These are phyloP conservation scores for Aspergillus ostianus DNA, from an alignment of 495 filamentous ascomycete genomes.

Conservation along the genomic window DNA sequence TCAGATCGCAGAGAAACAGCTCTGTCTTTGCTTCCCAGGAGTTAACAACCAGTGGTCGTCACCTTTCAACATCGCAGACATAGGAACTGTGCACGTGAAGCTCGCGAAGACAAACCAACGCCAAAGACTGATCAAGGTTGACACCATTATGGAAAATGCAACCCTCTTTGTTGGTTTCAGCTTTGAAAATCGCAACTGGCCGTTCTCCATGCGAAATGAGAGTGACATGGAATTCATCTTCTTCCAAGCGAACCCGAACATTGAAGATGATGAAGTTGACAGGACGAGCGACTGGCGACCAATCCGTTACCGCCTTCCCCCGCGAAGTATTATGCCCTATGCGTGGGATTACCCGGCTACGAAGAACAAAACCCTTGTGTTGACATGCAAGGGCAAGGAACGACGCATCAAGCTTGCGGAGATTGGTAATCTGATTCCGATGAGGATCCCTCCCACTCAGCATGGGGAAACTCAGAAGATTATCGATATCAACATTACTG, in stretches of 20 bases:
- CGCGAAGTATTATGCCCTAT: slow-evolving; percentile 98
- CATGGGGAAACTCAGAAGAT: slow-evolving; percentile 65
- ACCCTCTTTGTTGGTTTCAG: slow-evolving; percentile 92
- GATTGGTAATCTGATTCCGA: slow-evolving; percentile 90
- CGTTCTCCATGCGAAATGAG: slow-evolving; percentile 97
- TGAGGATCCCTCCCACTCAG: slow-evolving; percentile 68
- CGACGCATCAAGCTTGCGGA: slow-evolving; percentile 91
- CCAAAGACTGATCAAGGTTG: slow-evolving; percentile 82
- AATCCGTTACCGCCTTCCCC: slow-evolving; percentile 88
- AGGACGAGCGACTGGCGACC: slow-evolving; percentile 77
- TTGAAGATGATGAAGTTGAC: slow-evolving; percentile 82
- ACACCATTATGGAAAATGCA: slow-evolving; percentile 85
- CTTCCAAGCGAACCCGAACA: slow-evolving; percentile 76
- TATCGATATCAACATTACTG: slow-evolving; percentile 92
- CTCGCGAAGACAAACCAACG: slow-evolving; percentile 85
- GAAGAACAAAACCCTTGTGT: slow-evolving; percentile 89
- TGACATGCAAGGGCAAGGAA: slow-evolving; percentile 75
- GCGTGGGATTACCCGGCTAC: slow-evolving; percentile 98
- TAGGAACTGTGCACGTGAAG: slow-evolving; percentile 90
- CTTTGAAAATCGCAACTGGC: slow-evolving; percentile 90
- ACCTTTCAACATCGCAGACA: slow-evolving; percentile 92
- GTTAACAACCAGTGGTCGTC: slow-evolving; percentile 98
- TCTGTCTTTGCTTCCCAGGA: slow-evolving; percentile 90
- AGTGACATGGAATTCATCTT: slow-evolving; percentile 95
- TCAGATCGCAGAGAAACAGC: slow-evolving; percentile 74